These are phyloP conservation scores for Arthroderma uncinatum DNA, from an alignment of 2,329 filamentous ascomycete species.

Conservation along the genomic window DNA sequence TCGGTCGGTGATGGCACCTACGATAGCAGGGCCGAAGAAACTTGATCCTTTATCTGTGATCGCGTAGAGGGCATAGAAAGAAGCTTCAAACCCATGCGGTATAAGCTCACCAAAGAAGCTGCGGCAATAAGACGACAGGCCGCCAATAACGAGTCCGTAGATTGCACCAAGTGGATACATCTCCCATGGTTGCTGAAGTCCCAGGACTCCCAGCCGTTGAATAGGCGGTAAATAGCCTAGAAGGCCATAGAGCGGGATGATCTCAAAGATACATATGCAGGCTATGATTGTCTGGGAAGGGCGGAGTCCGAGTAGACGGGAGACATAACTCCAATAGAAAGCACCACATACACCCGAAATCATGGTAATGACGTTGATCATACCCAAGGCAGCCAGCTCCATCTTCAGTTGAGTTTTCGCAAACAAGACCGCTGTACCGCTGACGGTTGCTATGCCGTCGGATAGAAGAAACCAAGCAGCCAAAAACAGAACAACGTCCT, in stretches of 20 bases:
- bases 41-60: conserved; percentile 96
- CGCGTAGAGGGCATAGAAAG: conserved; percentile 92
- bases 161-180: conserved; percentile 89
- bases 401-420: conserved; percentile 89
- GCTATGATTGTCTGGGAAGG: conserved; percentile 82
- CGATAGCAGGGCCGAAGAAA: conserved; percentile 86
- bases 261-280: conserved; percentile 82
- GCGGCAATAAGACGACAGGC: conserved; percentile 80
- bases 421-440: conserved; percentile 87
- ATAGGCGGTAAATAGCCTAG: conserved; percentile 78
- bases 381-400: conserved; percentile 72
- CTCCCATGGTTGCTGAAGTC: conserved; percentile 89
- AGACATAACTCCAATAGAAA: conserved; percentile 77
- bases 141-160: conserved; percentile 90
- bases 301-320: conserved; percentile 54
- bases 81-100: conserved; percentile 84
- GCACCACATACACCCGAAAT: conserved; percentile 74
- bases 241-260: conserved; percentile 86
- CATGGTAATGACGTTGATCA: conserved; percentile 91
- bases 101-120: conserved; percentile 89
- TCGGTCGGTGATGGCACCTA: conserved; percentile 80
- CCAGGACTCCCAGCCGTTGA: conserved; percentile 60
- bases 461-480: conserved; percentile 89
- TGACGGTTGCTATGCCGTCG: conserved; percentile 88
- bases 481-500: conserved; percentile 75